These are phyloP conservation scores for Lentinula guzmanii DNA, from an alignment of 768 basidiomycete species.

Conservation along the genomic window DNA sequence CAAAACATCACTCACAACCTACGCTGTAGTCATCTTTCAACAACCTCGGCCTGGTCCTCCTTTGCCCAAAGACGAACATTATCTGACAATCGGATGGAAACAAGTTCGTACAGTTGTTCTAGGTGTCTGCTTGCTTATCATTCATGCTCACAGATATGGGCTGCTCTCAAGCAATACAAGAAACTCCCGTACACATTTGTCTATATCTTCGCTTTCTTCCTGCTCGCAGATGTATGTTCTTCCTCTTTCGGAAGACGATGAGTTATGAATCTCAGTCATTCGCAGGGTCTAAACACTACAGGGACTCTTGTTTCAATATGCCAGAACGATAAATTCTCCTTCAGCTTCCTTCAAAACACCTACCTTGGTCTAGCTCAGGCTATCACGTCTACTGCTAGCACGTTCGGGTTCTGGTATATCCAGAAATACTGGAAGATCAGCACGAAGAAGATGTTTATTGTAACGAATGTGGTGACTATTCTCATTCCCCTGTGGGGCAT, in stretches of 20 bases:
- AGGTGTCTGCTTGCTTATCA: neutral
- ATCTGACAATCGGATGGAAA: slow-evolving; percentile 82
- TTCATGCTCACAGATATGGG: slow-evolving; percentile 56
- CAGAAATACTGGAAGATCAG: slow-evolving; percentile 73
- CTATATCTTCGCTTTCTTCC: slow-evolving; percentile 71
- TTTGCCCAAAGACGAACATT: slow-evolving; percentile 70
- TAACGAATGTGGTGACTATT: slow-evolving; percentile 72
- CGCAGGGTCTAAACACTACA: slow-evolving; percentile 75
- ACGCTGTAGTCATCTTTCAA: slow-evolving; percentile 65
- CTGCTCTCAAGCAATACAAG: slow-evolving; percentile 68
- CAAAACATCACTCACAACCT: neutral
- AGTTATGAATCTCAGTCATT: neutral
- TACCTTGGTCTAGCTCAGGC: slow-evolving; percentile 76
- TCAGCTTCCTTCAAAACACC: slow-evolving; percentile 78
- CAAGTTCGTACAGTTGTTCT: slow-evolving; percentile 41
- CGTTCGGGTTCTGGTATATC: slow-evolving; percentile 75
- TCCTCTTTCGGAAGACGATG: neutral
- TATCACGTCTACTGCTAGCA: slow-evolving; percentile 51
- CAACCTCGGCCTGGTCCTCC: slow-evolving; percentile 78
- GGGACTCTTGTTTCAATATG: slow-evolving; percentile 70
- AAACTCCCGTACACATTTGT: slow-evolving; percentile 77
- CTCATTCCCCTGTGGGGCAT: slow-evolving; percentile 83
- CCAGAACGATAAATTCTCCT: slow-evolving; percentile 75
- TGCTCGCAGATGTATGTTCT: slow-evolving; percentile 64
- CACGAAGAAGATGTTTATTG: slow-evolving; percentile 79